Evolutionary conservation across 768 basidiomycete species (phyloP), one percentile per base, ranked within the genome.

Genomic region (Lentinula aciculospora): DNA sequence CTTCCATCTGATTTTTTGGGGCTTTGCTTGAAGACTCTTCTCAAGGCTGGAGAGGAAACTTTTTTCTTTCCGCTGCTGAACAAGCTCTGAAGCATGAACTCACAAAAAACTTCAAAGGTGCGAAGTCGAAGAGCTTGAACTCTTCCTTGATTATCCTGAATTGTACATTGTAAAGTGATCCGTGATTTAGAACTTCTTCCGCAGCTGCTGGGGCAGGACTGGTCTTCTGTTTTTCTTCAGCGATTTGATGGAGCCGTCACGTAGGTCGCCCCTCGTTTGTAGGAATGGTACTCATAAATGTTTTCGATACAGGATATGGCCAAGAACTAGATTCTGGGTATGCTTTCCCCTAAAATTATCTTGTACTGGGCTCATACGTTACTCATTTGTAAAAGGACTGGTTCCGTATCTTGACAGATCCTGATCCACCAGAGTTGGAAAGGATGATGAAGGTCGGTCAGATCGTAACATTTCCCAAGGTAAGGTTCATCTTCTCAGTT

Each of bases 381-480:
- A 25, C 15, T 50, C n/a, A n/a, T n/a, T n/a, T n/a, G n/a, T n/a
- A n/a, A n/a, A n/a, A 92, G 88, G 91, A 95, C 65, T 96, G 91
- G 91, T 71, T 91, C 58, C 82, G 77, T 39, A 81, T 98, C 46
- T 71, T 98, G 44, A 90, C 84, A 28, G 94, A 97, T 69, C 94
- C 94, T 0, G 83, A 91, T 69, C 81, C 81, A 6, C 66, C 72
- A 7, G 92, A 98, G 68, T 76, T 99, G 55, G 84, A 82, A 59
- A 76, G 93, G 60, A 94, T 98, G 92, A 82, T 97, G 60, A 75
- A 76, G 56, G 89, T 93, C 0, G 97, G 97, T 10, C 80, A 97
- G 71, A 68, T 83, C 9, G 96, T 94, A 28, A 91, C 97, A n/a
- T 99, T 94, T 94, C 96, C 97, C 0, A 98, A 96, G 76, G 91